Evolutionary conservation across 129 eudicot species (phyloP).

Genomic region (Scalesia atractyloides): DNA sequence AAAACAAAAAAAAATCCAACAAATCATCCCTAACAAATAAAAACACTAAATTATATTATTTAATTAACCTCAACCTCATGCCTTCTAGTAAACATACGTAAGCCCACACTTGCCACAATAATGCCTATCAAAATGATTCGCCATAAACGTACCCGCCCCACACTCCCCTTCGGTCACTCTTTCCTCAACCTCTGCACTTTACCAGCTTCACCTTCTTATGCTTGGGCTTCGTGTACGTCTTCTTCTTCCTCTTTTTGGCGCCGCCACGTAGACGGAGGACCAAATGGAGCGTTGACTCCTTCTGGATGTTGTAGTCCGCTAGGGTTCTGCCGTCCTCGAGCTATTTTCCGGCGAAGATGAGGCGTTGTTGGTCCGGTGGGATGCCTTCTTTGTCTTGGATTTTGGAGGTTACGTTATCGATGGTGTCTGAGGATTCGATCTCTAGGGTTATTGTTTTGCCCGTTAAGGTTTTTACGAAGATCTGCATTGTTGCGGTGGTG

Average conservation of each 20-base stretch:
- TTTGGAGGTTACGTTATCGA: slow-evolving; percentile 72
- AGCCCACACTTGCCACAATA: slow-evolving; percentile 50
- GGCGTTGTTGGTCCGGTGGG: slow-evolving; percentile 74
- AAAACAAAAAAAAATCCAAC: no score
- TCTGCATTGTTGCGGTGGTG: slow-evolving; percentile 53
- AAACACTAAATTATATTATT: no score
- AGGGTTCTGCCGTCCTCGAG: slow-evolving; percentile 60
- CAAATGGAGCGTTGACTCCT: slow-evolving; percentile 56
- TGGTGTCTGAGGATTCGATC: slow-evolving; percentile 70
- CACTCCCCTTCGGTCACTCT: slow-evolving; percentile 54
- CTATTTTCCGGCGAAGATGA: slow-evolving; percentile 73
- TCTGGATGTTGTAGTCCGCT: slow-evolving; percentile 64
- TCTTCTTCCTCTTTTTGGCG: slow-evolving; percentile 50
- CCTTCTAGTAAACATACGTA: slow-evolving; percentile 48
- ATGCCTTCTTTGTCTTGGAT: slow-evolving; percentile 82
- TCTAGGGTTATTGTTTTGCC: slow-evolving; percentile 74
- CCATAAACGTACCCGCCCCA: slow-evolving; percentile 52
- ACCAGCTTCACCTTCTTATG: slow-evolving; percentile 45
- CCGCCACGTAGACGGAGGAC: slow-evolving; percentile 61
- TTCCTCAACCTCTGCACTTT: slow-evolving; percentile 50
- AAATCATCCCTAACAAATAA: no score
- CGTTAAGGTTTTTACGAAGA: slow-evolving; percentile 77
- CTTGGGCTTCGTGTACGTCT: slow-evolving; percentile 53
- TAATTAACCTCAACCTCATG: no score
- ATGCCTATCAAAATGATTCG: slow-evolving; percentile 50